Base-by-base conservation (phyloP, 2,329 filamentous ascomycete species). In the Fusarium sp. region DNA sequence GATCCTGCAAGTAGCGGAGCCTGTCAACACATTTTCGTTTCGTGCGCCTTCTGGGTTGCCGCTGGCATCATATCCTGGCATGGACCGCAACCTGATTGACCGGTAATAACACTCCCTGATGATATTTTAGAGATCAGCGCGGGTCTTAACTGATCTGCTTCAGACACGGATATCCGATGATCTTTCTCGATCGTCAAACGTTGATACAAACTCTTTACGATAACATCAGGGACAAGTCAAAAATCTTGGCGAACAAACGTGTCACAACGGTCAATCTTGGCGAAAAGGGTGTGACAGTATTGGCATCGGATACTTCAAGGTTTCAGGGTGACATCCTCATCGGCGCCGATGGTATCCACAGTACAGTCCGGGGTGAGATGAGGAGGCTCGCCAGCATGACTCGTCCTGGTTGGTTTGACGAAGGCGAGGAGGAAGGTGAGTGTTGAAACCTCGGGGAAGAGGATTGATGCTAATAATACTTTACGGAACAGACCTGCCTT, bases 81-180 rank as follows among this genome's bases (percentile, higher is more conserved):
- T 65, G 68, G 54, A 61, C 27, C 37, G 35, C 2, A 35, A 29
- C 16, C 37, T 71, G 2, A 52, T 41, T 18, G 56, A 71, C 14
- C 50, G 64, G 67, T 64, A 63, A 62, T n/a, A 31, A 14, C 37
- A 13, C 7, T 33, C 14, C 9, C 3, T 31, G 9, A 16, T 7
- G 20, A 29, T 8, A 7, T 27, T 29, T 4, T 43, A 3, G 8
- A 20, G 8, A 7, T 61, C 1, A 18, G 33, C 16, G 10, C 16
- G 10, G 16, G 11, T 58, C 11, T 20, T 24, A 16, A 22, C 37
- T 24, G 5, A 7, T 20, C 6, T 1, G 3, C 9, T 29, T 5
- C 16, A 75, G 77, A 3, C 74, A 78, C 39, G 78, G 78, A 18
- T 84, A 84, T 66, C 74, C 76, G 0, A 64, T 58, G 56, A 58